Percentiles rank a stretch among this genome's conserved stretches.
Evolutionary conservation across 2,329 filamentous ascomycete genomes (phyloP).

Genomic region (Escovopsis sp.): DNA sequence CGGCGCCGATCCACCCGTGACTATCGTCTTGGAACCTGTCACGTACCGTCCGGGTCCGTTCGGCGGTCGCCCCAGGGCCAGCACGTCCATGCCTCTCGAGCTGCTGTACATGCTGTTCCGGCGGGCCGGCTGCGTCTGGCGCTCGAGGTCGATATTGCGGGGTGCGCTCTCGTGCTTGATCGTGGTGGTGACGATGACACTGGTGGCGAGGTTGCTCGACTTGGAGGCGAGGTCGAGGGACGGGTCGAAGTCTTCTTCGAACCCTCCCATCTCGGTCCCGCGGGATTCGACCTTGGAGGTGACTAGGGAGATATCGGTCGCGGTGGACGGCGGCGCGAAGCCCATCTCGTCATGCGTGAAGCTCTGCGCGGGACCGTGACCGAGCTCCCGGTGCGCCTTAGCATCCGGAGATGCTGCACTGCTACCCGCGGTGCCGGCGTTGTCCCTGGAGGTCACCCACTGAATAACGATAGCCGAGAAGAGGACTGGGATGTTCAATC

Average conservation of each 20-base stretch:
- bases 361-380: constrained; percentile 1
- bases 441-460: constrained; percentile 39
- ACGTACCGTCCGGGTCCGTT: neutral
- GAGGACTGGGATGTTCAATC: constrained; percentile 28
- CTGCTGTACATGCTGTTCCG: neutral
- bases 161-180: constrained; percentile 21
- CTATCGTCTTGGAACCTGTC: constrained; percentile 10
- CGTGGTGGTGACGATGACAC: constrained; percentile 24
- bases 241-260: constrained; percentile 4
- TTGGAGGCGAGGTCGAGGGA: constrained; percentile 1
- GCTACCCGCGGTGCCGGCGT: constrained; percentile 18
- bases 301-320: constrained; percentile 15
- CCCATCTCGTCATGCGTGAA: constrained; percentile 5
- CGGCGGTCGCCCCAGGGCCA: too few relatives aligned
- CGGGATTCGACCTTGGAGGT: constrained; percentile 9
- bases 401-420: constrained; percentile 6
- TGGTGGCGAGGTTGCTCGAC: neutral
- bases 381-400: constrained; percentile 7
- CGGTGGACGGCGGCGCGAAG: constrained; percentile 9
- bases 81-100: neutral
- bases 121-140: neutral
- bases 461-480: constrained; percentile 48
- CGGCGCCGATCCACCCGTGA: constrained; percentile 5
- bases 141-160: constrained; percentile 2
- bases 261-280: constrained; percentile 7